These are phyloP conservation scores for Cryptosporidium ubiquitum DNA, from an alignment of 169 alveolate genomes.

Conservation along the genomic window DNA sequence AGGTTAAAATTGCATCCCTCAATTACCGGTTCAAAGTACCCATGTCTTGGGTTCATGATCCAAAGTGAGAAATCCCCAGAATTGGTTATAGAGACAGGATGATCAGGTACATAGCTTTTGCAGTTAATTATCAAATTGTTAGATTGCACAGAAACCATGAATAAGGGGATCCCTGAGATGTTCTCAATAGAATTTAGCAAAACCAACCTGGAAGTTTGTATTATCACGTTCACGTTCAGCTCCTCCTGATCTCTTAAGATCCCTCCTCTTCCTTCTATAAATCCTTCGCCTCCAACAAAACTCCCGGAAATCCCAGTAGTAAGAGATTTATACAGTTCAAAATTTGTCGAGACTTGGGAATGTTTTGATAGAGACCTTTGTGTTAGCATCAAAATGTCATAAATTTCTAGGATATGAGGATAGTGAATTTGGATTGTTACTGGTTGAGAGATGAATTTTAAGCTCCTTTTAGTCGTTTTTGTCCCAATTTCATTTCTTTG, in stretches of 20 bases:
- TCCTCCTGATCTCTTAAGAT: neutral
- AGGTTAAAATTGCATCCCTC: conserved; percentile 52
- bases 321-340: neutral
- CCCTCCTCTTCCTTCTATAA: neutral
- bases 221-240: conserved; percentile 5
- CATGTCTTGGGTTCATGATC: conserved; percentile 64
- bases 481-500: neutral
- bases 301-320: neutral
- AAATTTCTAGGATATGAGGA: conserved; percentile 11
- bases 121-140: neutral
- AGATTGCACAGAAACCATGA: conserved; percentile 44
- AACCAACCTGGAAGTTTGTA: conserved; percentile 41
- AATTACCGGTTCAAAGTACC: conserved; percentile 51
- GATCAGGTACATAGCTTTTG: neutral
- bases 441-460: conserved; percentile 22
- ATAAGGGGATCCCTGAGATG: conserved; percentile 33
- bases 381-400: neutral
- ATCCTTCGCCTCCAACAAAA: neutral
- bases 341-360: neutral
- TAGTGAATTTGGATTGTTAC: neutral
- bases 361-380: neutral
- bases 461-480: neutral
- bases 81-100: conserved; percentile 7
- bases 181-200: conserved; percentile 20
- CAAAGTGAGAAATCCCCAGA: conserved; percentile 44